These are phyloP conservation scores for Chionographis japonica DNA, from an alignment of 106 monocot species.

Conservation along the genomic window DNA sequence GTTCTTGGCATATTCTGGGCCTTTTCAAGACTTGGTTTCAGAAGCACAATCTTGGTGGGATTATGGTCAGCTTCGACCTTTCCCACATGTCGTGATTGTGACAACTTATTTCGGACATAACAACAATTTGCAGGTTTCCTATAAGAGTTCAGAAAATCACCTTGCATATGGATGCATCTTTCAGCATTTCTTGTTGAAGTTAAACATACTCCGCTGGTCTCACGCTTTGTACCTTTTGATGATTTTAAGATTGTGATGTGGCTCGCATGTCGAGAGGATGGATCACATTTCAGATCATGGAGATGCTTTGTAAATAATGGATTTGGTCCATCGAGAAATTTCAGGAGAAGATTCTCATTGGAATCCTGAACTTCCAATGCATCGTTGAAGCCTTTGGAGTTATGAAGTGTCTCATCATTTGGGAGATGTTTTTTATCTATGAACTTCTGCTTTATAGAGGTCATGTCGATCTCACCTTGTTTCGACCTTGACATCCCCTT, in stretches of 20 bases:
- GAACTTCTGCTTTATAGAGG: conserved; percentile 46
- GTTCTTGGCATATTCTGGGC: conserved; percentile 12
- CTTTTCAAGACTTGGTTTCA: conserved; percentile 62
- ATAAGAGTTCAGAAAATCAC: not conserved
- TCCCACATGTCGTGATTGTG: conserved; percentile 14
- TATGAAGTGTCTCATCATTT: conserved; percentile 40
- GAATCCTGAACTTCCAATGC: conserved; percentile 49
- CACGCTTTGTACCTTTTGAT: conserved; percentile 4
- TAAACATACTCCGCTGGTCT: conserved; percentile 7
- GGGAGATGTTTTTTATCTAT: conserved; percentile 45
- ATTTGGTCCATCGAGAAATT: conserved; percentile 68
- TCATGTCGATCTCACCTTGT: conserved; percentile 30
- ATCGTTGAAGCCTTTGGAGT: conserved; percentile 52
- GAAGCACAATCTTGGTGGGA: conserved; percentile 58
- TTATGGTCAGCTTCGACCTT: conserved; percentile 14
- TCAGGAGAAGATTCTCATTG: conserved; percentile 57
- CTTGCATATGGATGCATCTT: conserved; percentile 1
- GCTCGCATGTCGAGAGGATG: conserved; percentile 26
- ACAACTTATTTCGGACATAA: conserved; percentile 21
- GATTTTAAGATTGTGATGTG: conserved; percentile 55
- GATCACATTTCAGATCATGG: conserved; percentile 28
- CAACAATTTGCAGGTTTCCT: conserved; percentile 19
- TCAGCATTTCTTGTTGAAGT: conserved; percentile 19
- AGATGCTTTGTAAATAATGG: conserved; percentile 63
- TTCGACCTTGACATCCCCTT: conserved; percentile 10